Evolutionary conservation across 176 grass and related monocot species (phyloP), one percentile per base, ranked within the genome.

Genomic region (Urochloa ruziziensis): DNA sequence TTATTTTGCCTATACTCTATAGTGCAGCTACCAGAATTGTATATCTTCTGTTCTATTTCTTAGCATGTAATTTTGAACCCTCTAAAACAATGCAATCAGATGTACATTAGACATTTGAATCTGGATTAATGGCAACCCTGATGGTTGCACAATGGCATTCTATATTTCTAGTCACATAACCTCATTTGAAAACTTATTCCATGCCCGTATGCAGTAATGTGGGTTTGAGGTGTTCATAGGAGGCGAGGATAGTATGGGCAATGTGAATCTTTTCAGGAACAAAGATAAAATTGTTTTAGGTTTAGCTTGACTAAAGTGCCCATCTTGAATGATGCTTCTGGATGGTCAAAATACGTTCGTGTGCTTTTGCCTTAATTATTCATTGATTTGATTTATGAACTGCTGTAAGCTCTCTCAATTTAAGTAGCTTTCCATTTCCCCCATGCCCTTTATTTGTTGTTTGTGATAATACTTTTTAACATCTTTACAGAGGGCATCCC

Each of bases 401-500:
- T 61, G 23, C 7, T 68, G 48, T 75, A 28, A 74, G n/a, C 32
- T 67, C 3, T 51, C 33, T 75, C 37, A 40, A 61, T 40, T 7
- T 16, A 68, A 69, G 39, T 25, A 49, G 14, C n/a, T n/a, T n/a
- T n/a, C n/a, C n/a, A n/a, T n/a, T n/a, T n/a, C n/a, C n/a, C n/a
- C n/a, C n/a, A n/a, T n/a, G n/a, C 23, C 62, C 2, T 9, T 51
- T 52, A 8, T 40, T 76, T 21, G 4, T 49, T 72, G 56, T 66
- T 79, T 59, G 7, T 60, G 48, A 17, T 90, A 74, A 89, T 75
- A 62, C 17, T 85, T 47, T n/a, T 39, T 40, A 3, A 35, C 62
- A 19, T 36, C 23, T 83, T 78, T 79, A 29, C 80, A 90, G 89
- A 83, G 67, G 71, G 58, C 33, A 68, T 74, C 95, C 2, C 84